Evolutionary conservation across 306 rosid genomes (phyloP).

Genomic region (Adenanthera pavonina): DNA sequence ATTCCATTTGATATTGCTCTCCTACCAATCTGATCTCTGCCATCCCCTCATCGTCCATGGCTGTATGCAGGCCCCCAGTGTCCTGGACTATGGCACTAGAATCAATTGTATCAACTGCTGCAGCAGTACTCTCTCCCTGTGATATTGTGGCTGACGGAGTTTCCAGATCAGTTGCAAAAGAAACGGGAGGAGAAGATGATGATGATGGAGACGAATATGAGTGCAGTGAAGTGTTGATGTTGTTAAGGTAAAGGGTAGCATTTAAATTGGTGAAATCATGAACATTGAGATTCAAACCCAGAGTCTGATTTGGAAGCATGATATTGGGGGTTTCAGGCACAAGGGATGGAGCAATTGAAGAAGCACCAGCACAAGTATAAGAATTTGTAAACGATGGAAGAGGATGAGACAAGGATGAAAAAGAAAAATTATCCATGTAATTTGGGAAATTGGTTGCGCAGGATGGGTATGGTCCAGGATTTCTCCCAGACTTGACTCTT

Average conservation of each 20-base stretch:
- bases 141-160: slow-evolving; percentile 39
- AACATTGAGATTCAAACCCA: slow-evolving; percentile 70
- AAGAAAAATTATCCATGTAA: slow-evolving; percentile 40
- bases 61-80: slow-evolving; percentile 49
- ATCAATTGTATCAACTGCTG: slow-evolving; percentile 29
- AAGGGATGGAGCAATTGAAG: slow-evolving; percentile 46
- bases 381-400: slow-evolving; percentile 38
- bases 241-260: slow-evolving; percentile 47
- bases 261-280: slow-evolving; percentile 58
- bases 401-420: slow-evolving; percentile 35
- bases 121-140: slow-evolving; percentile 46
- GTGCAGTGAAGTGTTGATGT: slow-evolving; percentile 38
- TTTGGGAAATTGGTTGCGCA: slow-evolving; percentile 43
- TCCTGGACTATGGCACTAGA: slow-evolving; percentile 36
- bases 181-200: slow-evolving; percentile 45
- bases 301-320: slow-evolving; percentile 62
- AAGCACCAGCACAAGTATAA: slow-evolving; percentile 42
- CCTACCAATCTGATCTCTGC: slow-evolving; percentile 73
- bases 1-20: slow-evolving; percentile 76
- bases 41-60: slow-evolving; percentile 79
- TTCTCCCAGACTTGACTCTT: slow-evolving; percentile 53
- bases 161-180: slow-evolving; percentile 48
- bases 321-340: slow-evolving; percentile 49
- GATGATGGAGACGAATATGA: slow-evolving; percentile 48
- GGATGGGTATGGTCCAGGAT: slow-evolving; percentile 57